Evolutionary conservation across 31 red algal genomes (phyloP).

Genomic region (Endocladia muricata): DNA sequence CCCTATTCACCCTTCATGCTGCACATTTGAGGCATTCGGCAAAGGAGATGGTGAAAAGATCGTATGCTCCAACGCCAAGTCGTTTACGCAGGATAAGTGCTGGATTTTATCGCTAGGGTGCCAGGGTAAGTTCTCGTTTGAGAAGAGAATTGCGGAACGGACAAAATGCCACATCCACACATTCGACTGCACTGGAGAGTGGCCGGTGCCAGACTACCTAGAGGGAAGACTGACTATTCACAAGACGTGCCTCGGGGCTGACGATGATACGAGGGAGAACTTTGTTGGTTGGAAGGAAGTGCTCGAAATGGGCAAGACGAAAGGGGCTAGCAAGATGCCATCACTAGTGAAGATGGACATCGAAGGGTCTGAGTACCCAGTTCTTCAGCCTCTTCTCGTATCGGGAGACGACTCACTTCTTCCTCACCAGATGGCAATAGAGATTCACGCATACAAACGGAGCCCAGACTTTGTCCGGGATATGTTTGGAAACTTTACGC

Average conservation of each 20-base stretch:
- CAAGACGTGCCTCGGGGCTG: conserved; percentile 4
- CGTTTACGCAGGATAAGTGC: background rate
- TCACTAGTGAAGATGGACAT: conserved; percentile 27
- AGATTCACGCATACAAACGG: conserved; percentile 35
- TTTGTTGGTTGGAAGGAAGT: background rate
- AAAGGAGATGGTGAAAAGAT: conserved; percentile 26
- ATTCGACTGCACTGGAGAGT: conserved; percentile 35
- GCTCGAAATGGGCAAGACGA: background rate
- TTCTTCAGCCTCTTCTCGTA: background rate
- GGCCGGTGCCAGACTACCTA: background rate
- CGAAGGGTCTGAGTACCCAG: conserved; percentile 14
- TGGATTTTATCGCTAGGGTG: conserved; percentile 36
- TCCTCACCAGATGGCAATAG: conserved; percentile 24
- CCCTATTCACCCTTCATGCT: background rate
- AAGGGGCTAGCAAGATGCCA: background rate
- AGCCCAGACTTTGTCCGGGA: background rate
- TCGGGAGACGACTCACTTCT: background rate
- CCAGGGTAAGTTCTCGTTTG: conserved; percentile 4
- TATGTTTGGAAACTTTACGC: background rate
- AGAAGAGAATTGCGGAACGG: background rate
- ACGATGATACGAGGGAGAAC: background rate
- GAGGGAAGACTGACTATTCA: conserved; percentile 8
- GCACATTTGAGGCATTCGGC: conserved; percentile 12
- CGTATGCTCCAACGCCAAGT: conserved; percentile 9
- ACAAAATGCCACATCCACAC: conserved; percentile 3